A percentile compares a stretch with the other conserved stretches of the same genome.
These are phyloP conservation scores for Morella rubra DNA, from an alignment of 306 rosid genomes.

Conservation along the genomic window DNA sequence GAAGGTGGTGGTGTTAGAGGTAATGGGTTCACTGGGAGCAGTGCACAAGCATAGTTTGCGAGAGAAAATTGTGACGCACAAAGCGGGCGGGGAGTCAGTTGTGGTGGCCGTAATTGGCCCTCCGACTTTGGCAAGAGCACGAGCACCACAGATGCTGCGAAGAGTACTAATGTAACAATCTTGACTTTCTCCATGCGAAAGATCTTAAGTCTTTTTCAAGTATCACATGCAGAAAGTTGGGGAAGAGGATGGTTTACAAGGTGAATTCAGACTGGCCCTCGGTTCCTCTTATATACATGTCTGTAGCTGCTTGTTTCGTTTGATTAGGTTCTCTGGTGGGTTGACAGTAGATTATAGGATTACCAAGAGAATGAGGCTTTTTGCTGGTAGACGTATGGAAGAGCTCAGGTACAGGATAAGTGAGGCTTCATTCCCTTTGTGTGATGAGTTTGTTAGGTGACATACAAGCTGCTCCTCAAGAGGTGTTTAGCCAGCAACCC, in stretches of 20 bases:
- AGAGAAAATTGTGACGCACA: constrained; percentile 70
- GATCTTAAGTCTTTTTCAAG: not conserved
- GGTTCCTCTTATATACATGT: constrained; percentile 41
- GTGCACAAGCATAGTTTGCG: constrained; percentile 67
- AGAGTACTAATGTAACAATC: constrained; percentile 17
- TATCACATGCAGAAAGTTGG: constrained; percentile 15
- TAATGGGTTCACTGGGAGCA: constrained; percentile 40
- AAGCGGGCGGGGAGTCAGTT: constrained; percentile 41
- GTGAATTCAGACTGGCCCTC: constrained; percentile 17
- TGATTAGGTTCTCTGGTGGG: constrained; percentile 19
- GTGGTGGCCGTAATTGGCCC: constrained; percentile 13
- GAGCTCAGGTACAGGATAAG: constrained; percentile 30
- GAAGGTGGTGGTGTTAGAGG: constrained; percentile 29
- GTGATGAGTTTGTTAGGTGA: constrained; percentile 62
- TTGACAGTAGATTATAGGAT: constrained; percentile 20
- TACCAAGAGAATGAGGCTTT: constrained; percentile 47
- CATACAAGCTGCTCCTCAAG: constrained; percentile 18
- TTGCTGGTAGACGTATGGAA: constrained; percentile 7
- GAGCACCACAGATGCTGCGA: constrained; percentile 33
- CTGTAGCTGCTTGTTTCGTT: constrained; percentile 27
- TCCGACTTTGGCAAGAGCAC: constrained; percentile 34
- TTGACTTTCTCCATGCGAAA: constrained; percentile 38
- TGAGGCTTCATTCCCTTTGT: constrained; percentile 43
- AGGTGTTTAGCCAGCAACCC: constrained; percentile 26
- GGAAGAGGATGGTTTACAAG: constrained; percentile 24